A percentile compares a stretch with the other conserved stretches of the same genome.
phyloP scores from a whole-genome alignment of 2,329 filamentous ascomycete genomes.

The Pezizomycotina sp. region DNA sequence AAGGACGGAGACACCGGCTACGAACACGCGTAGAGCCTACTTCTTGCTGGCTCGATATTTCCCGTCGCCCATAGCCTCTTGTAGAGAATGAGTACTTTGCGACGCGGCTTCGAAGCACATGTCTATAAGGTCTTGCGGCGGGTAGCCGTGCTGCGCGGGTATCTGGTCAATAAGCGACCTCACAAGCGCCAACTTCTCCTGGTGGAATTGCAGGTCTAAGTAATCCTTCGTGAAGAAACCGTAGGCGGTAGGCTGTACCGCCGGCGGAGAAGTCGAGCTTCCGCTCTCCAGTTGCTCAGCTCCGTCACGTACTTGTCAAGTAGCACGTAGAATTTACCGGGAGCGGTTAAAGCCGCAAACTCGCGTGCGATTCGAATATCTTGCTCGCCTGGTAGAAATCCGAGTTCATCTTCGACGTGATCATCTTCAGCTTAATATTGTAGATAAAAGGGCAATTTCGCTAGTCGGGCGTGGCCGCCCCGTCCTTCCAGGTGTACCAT shows the following conservation, averaged over 20 bases:
- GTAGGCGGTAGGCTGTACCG: conserved; percentile 13
- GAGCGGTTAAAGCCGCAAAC: conserved; percentile 15
- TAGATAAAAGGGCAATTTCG: conserved; percentile 18
- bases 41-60: conserved; percentile 16
- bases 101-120: conserved; percentile 18
- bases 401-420: conserved; percentile 17
- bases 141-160: conserved; percentile 12
- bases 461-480: too few species aligned
- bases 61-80: conserved; percentile 19
- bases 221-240: conserved; percentile 16
- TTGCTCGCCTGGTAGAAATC: too few species aligned
- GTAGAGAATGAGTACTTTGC: conserved; percentile 15
- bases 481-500: conserved; percentile 12
- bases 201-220: conserved; percentile 18
- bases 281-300: conserved; percentile 15
- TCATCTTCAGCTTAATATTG: conserved; percentile 19
- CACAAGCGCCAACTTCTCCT: conserved; percentile 16
- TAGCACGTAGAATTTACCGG: conserved; percentile 18
- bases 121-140: conserved; percentile 15
- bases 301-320: conserved; percentile 18
- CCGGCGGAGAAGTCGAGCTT: conserved; percentile 12
- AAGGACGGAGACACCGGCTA: conserved; percentile 16
- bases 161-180: conserved; percentile 18
- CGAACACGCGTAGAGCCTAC: conserved; percentile 17
- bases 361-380: too few species aligned